These are phyloP conservation scores for Bruguiera hainesii DNA, from an alignment of 441 rosid genomes.

Conservation along the genomic window DNA sequence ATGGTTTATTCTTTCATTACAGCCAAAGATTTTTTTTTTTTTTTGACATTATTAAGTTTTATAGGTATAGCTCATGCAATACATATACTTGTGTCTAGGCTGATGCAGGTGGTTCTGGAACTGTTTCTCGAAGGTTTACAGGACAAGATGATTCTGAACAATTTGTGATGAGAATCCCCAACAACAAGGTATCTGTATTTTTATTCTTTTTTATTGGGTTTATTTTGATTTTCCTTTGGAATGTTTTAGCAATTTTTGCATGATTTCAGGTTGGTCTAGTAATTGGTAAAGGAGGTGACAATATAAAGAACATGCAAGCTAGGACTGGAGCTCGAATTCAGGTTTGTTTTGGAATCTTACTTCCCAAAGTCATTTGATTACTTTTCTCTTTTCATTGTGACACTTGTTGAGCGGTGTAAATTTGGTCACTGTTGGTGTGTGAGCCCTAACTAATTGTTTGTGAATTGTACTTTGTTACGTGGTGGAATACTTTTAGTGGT, in stretches of 20 bases:
- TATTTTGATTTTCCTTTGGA: conserved; percentile 5
- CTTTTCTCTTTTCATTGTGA: background rate
- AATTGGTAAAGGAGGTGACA: conserved; percentile 98
- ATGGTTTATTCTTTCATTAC: background rate
- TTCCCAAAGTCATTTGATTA: background rate
- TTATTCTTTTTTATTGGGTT: conserved; percentile 13
- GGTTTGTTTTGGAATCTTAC: conserved; percentile 36
- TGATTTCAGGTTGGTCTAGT: conserved; percentile 88
- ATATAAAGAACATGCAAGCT: conserved; percentile 95
- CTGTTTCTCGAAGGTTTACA: conserved; percentile 65
- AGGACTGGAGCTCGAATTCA: conserved; percentile 90
- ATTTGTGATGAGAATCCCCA: conserved; percentile 70
- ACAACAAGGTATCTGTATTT: conserved; percentile 61
- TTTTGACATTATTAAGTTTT: too few species aligned
- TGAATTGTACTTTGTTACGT: too few species aligned
- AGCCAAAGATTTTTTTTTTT: background rate
- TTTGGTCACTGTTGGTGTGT: background rate
- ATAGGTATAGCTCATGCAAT: background rate
- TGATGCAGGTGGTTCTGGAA: conserved; percentile 84
- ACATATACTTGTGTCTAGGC: conserved; percentile 49
- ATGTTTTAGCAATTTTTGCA: conserved; percentile 24
- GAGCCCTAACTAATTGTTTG: background rate
- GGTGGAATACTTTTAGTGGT: background rate
- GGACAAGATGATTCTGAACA: conserved; percentile 81
- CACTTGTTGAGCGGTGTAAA: background rate